Evolutionary conservation across 1,284 basidiomycete species (phyloP).

Genomic region (Ganoderma boninense): DNA sequence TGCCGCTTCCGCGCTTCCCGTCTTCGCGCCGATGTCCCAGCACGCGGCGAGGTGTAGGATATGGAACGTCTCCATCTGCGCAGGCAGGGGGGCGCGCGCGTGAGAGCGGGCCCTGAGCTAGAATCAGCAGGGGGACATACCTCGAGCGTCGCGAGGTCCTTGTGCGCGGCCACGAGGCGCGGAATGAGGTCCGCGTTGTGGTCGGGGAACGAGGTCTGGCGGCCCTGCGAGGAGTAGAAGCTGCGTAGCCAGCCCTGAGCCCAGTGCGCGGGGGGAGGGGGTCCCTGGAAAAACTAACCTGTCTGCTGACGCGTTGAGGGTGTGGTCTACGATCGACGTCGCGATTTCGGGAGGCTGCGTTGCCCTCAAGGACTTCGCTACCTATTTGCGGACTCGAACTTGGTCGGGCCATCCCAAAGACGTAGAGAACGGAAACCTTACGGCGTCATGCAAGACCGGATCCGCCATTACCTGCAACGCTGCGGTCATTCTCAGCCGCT

Average conservation of each 20-base stretch:
- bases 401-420: background rate
- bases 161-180: slow-evolving; percentile 55
- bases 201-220: slow-evolving; percentile 83
- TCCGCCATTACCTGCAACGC: slow-evolving; percentile 44
- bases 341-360: slow-evolving; percentile 51
- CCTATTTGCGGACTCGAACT: slow-evolving; percentile 42
- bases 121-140: slow-evolving; percentile 45
- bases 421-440: slow-evolving; percentile 27
- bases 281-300: slow-evolving; percentile 52
- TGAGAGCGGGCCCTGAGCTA: slow-evolving; percentile 3
- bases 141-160: slow-evolving; percentile 72
- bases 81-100: slow-evolving; percentile 19
- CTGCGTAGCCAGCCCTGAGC: slow-evolving; percentile 45
- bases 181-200: slow-evolving; percentile 74
- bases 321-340: slow-evolving; percentile 52
- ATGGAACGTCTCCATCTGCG: slow-evolving; percentile 85
- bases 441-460: slow-evolving; percentile 33
- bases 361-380: slow-evolving; percentile 54
- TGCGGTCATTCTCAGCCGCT: background rate
- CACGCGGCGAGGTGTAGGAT: slow-evolving; percentile 76
- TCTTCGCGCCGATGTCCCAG: slow-evolving; percentile 47
- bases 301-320: slow-evolving; percentile 79
- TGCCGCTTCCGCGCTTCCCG: slow-evolving; percentile 26
- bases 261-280: slow-evolving; percentile 10
- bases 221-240: slow-evolving; percentile 88